These are phyloP conservation scores for Heimioporus sp. DNA, from an alignment of 768 basidiomycete genomes.

Conservation along the genomic window DNA sequence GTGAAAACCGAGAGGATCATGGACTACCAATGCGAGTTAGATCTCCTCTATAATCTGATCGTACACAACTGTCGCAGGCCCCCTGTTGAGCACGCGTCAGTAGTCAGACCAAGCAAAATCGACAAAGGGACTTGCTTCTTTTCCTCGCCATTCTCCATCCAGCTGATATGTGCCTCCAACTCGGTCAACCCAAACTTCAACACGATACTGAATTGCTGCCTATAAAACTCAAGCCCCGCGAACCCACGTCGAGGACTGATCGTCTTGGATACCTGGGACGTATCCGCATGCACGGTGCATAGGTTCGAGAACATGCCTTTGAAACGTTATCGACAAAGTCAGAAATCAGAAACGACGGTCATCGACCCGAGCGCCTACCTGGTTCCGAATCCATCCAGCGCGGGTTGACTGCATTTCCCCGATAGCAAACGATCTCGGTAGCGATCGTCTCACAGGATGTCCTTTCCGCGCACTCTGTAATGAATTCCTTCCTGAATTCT, in stretches of 20 bases:
- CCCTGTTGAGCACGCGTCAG: constrained; percentile 17
- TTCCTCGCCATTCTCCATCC: constrained; percentile 37
- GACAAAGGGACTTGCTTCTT: constrained; percentile 11
- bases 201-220: constrained; percentile 37
- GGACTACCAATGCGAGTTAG: background rate
- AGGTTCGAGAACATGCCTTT: constrained; percentile 28
- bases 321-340: background rate
- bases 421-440: constrained; percentile 31
- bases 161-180: constrained; percentile 44
- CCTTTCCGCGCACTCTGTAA: constrained; percentile 28
- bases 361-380: constrained; percentile 6
- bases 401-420: constrained; percentile 21
- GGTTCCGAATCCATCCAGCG: constrained; percentile 33
- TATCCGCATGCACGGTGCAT: constrained; percentile 24
- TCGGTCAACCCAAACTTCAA: constrained; percentile 46
- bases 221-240: constrained; percentile 29
- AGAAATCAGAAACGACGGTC: background rate
- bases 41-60: constrained; percentile 32
- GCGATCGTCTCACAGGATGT: constrained; percentile 27
- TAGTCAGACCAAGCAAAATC: background rate
- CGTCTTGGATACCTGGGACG: constrained; percentile 27
- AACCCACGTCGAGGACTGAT: constrained; percentile 31
- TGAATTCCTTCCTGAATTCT: constrained; percentile 33
- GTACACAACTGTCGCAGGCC: constrained; percentile 32
- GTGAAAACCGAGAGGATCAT: background rate